Evolutionary conservation across 805 yeast genomes (phyloP).

Genomic region (Metschnikowia drakensbergensis): DNA sequence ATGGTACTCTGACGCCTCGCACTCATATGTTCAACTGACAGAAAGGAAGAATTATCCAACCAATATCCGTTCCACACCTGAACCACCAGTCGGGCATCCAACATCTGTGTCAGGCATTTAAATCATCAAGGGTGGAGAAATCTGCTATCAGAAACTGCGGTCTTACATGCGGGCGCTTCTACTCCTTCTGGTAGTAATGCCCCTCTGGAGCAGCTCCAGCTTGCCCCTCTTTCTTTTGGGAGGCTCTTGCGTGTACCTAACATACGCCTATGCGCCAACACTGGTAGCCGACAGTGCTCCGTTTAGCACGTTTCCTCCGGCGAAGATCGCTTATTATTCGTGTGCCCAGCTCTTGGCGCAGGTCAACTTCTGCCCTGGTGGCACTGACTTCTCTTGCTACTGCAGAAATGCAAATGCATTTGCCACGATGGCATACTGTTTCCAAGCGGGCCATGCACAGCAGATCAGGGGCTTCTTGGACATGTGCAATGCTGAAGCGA

Average conservation of each 20-base stretch:
- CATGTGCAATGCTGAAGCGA: slow-evolving; percentile 23
- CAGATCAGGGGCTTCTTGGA: slow-evolving; percentile 24
- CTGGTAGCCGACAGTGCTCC: slow-evolving; percentile 29
- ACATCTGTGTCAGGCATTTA: no score
- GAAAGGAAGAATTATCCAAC: no score
- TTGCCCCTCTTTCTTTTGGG: slow-evolving; percentile 3
- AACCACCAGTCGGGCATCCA: no score
- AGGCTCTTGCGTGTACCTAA: slow-evolving; percentile 18
- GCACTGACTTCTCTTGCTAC: slow-evolving; percentile 16
- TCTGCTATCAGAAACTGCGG: no score
- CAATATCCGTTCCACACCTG: no score
- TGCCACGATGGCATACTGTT: slow-evolving; percentile 38
- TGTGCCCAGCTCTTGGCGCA: slow-evolving; percentile 26
- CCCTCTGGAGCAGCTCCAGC: not conserved
- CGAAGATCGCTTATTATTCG: slow-evolving; percentile 28
- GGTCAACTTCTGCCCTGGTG: slow-evolving; percentile 20
- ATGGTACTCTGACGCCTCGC: no score
- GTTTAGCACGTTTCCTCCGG: slow-evolving; percentile 25
- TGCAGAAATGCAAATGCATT: slow-evolving; percentile 32
- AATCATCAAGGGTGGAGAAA: no score
- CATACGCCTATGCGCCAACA: slow-evolving; percentile 47
- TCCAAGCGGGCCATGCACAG: slow-evolving; percentile 21
- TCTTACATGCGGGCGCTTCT: not conserved
- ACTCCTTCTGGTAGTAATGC: not conserved
- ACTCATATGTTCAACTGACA: no score